These are phyloP conservation scores for Aspergillus persii DNA, from an alignment of 2,329 filamentous ascomycete genomes.

Conservation along the genomic window DNA sequence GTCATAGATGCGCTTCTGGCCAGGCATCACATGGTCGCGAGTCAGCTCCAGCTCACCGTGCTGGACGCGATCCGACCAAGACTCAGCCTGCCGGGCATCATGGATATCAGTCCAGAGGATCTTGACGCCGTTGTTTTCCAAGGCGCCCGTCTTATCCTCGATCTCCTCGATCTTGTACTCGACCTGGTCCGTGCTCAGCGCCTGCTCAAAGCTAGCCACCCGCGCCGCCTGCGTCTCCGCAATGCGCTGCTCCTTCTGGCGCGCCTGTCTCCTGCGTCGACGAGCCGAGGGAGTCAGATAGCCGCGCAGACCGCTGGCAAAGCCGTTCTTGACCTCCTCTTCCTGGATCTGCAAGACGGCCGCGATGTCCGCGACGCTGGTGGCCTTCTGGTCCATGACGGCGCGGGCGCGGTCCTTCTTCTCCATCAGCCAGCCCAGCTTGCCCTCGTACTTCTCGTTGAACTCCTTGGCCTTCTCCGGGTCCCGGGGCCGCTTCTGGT, in stretches of 20 bases:
- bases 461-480: constrained; percentile 40
- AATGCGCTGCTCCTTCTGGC: constrained; percentile 23
- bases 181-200: constrained; percentile 16
- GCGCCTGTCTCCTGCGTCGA: constrained; percentile 30
- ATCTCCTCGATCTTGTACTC: constrained; percentile 31
- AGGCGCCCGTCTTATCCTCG: constrained; percentile 23
- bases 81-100: constrained; percentile 41
- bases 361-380: constrained; percentile 59
- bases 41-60: constrained; percentile 42
- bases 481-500: constrained; percentile 38
- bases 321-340: constrained; percentile 30
- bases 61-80: constrained; percentile 44
- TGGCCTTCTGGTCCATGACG: constrained; percentile 65
- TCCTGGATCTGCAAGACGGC: constrained; percentile 54
- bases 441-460: constrained; percentile 39
- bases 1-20: constrained; percentile 23
- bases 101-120: constrained; percentile 48
- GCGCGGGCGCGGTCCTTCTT: constrained; percentile 51
- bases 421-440: constrained; percentile 44
- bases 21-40: constrained; percentile 36
- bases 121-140: constrained; percentile 37
- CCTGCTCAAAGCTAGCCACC: constrained; percentile 19
- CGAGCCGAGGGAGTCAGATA: constrained; percentile 31
- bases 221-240: constrained; percentile 23
- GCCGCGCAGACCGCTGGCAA: constrained; percentile 31